These are phyloP conservation scores for Solanum clarkiae DNA, from an alignment of 257 asterid genomes.

Conservation along the genomic window DNA sequence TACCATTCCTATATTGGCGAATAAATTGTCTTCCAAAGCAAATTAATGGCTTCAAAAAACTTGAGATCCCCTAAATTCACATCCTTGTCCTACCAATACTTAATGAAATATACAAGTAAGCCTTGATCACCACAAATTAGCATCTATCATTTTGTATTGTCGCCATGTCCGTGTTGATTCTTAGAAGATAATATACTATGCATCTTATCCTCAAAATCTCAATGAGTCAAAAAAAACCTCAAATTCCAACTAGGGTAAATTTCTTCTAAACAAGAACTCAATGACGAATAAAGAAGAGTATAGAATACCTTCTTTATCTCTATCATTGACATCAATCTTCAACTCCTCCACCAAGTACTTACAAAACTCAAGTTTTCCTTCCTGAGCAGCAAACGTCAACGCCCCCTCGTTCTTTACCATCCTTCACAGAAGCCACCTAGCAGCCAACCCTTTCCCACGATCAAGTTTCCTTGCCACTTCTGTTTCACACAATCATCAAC, in stretches of 20 bases:
- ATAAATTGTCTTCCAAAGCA: not conserved
- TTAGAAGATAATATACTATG: not conserved
- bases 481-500: slow-evolving; percentile 2
- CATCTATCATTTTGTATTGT: not conserved
- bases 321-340: slow-evolving; percentile 61
- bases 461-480: slow-evolving; percentile 60
- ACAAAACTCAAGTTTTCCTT: slow-evolving; percentile 80
- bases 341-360: slow-evolving; percentile 72
- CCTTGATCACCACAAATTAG: not conserved
- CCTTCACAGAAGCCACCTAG: slow-evolving; percentile 58
- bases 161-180: not conserved
- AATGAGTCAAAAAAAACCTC: not conserved
- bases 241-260: not conserved
- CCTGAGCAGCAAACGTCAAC: slow-evolving; percentile 81
- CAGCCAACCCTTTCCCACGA: slow-evolving; percentile 65
- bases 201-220: not conserved
- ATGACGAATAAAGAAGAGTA: not conserved
- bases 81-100: not conserved
- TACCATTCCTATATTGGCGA: not conserved
- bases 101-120: not conserved
- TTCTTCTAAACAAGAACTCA: not conserved
- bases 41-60: not conserved
- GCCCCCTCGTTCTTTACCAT: slow-evolving; percentile 96
- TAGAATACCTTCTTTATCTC: slow-evolving; percentile 68
- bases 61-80: not conserved